A percentile compares a stretch with the other conserved stretches of the same genome.
Conservation (phyloP, 1,139 yeast species). For the Hyphopichia pseudoburtonii region DNA sequence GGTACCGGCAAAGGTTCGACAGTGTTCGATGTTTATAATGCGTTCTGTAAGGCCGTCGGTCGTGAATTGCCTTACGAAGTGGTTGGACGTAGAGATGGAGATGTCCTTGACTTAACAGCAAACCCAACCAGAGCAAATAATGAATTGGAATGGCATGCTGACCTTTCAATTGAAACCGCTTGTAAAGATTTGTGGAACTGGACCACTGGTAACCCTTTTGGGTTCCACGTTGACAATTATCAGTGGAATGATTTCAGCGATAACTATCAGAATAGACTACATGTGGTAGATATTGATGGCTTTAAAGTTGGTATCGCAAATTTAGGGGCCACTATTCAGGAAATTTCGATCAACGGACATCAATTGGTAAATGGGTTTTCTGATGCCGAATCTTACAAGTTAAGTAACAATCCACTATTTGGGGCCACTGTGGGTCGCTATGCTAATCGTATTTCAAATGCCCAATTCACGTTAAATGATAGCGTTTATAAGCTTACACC, state of each 20-base stretch:
- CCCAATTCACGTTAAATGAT: constrained; percentile 42
- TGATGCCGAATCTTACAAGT: constrained; percentile 34
- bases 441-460: constrained; percentile 59
- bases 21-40: constrained; percentile 68
- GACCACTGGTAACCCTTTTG: constrained; percentile 70
- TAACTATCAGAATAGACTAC: constrained; percentile 37
- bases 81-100: constrained; percentile 72
- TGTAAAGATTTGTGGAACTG: constrained; percentile 78
- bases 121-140: constrained; percentile 63
- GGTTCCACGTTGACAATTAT: constrained; percentile 47
- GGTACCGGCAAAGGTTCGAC: constrained; percentile 83
- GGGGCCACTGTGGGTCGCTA: constrained; percentile 67
- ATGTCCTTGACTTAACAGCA: constrained; percentile 75
- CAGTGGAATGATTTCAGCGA: constrained; percentile 30
- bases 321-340: constrained; percentile 53
- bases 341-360: constrained; percentile 34
- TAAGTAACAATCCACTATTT: constrained; percentile 46
- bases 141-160: constrained; percentile 68
- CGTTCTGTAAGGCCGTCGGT: constrained; percentile 72
- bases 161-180: constrained; percentile 58
- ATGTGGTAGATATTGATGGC: constrained; percentile 35
- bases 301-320: constrained; percentile 49
- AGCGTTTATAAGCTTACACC: constrained; percentile 36
- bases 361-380: constrained; percentile 36
- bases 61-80: constrained; percentile 64